Percentiles rank a stretch among this genome's conserved stretches.
Evolutionary conservation across 331 rosid genomes (phyloP).

Genomic region (Pyracantha coccinea): DNA sequence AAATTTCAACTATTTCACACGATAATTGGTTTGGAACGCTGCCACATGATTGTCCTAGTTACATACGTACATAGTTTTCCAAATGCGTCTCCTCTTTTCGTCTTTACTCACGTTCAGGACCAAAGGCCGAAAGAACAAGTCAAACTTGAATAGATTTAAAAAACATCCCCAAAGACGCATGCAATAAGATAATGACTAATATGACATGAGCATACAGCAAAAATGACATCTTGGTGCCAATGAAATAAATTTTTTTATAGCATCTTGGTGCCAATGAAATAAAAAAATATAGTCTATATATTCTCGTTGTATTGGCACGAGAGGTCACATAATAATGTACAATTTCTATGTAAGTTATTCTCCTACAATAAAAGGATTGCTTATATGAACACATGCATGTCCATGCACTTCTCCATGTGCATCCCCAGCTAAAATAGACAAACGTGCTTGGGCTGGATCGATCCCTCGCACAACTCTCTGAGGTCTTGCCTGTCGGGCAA

Average conservation of each 20-base stretch:
- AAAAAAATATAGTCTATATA: no score
- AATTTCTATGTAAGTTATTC: no score
- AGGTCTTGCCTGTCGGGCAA: no score
- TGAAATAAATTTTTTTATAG: no score
- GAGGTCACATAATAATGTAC: neutral
- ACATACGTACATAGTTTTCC: neutral
- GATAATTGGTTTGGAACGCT: neutral
- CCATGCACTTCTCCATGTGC: neutral
- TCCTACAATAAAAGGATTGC: neutral
- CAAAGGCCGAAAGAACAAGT: neutral
- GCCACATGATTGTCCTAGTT: neutral
- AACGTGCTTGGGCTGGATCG: no score
- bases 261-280: no score
- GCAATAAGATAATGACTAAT: neutral
- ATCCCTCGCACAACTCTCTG: no score
- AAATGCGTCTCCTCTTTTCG: neutral
- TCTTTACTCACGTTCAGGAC: neutral
- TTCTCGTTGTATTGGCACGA: neutral
- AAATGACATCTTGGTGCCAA: no score
- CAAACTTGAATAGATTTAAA: neutral
- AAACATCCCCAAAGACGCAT: neutral
- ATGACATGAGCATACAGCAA: rapidly evolving
- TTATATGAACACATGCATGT: neutral
- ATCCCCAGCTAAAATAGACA: no score
- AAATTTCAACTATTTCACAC: neutral